Base-by-base conservation (phyloP, 2,329 filamentous ascomycete species). In the Scedosporium dehoogii region DNA sequence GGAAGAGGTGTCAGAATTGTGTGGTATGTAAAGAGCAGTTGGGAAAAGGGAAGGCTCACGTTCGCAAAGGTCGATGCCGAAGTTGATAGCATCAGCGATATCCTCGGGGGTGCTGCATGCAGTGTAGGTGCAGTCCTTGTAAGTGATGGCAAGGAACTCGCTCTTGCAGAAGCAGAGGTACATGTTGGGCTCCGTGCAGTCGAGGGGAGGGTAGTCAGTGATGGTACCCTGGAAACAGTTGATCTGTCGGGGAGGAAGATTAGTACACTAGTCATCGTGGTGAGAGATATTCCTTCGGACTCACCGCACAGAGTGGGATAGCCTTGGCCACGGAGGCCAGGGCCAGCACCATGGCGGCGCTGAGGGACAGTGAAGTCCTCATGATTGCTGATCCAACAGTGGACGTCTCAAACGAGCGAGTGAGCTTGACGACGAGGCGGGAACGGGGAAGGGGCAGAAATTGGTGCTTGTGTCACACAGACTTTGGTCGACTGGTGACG, bases 151-250 rank as follows among this genome's bases (percentile, higher is more conserved):
- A 12, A 58, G n/a, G 56, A 21, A 41, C 25, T 33, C 25, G 56
- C 25, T 38, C 29, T 42, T 38, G 56, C 56, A 58, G 29, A 58
- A 58, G 29, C 56, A 58, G 56, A 18, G 56, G 29, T 41, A 58
- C 56, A 58, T 58, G 56, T 58, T 25, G 25, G 23, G 23, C 29
- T 58, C 56, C n/a, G 56, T 58, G 56, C 56, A 58, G 56, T 38
- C 38, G 3, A 58, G 56, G 9, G 56, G 56, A n/a, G 56, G 56
- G 56, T n/a, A 38, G 16, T 41, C 56, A n/a, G 56, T 58, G 56
- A 58, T 41, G 56, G 23, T 27, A 42, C 16, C 10, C 29, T 58
- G 56, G 56, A 58, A 58, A 23, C 56, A 58, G 56, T n/a, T 42
- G 16, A 58, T 58, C 56, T 58, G 56, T 58, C 6, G 4, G 4